phyloP scores from a whole-genome alignment of 805 yeast species.

The Jamesozyma piceae region DNA sequence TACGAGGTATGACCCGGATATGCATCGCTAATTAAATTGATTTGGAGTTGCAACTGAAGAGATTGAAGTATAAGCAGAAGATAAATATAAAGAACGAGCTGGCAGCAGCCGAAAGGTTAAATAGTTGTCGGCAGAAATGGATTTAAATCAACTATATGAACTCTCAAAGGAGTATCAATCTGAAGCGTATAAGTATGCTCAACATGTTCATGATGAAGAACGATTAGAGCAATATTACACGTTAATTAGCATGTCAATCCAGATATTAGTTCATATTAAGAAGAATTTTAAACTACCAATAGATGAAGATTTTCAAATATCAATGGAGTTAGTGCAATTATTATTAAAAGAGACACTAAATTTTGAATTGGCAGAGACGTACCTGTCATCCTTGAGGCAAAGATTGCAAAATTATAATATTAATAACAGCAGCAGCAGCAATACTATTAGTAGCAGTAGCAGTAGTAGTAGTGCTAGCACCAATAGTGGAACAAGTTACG shows the following conservation, averaged over 20 bases:
- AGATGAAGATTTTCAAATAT: conserved; percentile 21
- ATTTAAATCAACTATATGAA: conserved; percentile 7
- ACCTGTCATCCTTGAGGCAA: conserved; percentile 19
- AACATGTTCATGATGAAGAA: conserved; percentile 11
- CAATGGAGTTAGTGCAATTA: conserved; percentile 21
- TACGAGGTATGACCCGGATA: too few relatives aligned
- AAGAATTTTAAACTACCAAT: conserved; percentile 13
- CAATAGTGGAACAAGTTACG: not conserved
- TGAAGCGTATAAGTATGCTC: conserved; percentile 16
- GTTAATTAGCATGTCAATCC: conserved; percentile 24
- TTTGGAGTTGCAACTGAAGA: too few relatives aligned
- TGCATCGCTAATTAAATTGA: too few relatives aligned
- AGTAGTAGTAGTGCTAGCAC: conserved; percentile 1
- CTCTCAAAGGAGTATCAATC: conserved; percentile 21
- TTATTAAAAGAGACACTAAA: conserved; percentile 26
- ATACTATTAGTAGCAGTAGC: too few relatives aligned
- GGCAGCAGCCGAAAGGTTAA: too few relatives aligned
- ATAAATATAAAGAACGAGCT: too few relatives aligned
- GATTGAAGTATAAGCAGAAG: too few relatives aligned
- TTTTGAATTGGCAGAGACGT: conserved; percentile 23
- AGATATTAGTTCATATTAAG: conserved; percentile 14
- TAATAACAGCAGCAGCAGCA: too few relatives aligned
- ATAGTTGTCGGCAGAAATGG: too few relatives aligned
- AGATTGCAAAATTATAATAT: conserved; percentile 16
- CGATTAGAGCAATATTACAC: conserved; percentile 28